Evolutionary conservation across 371 early-diverging fungal genomes (phyloP).

Genomic region (Thermomucor indicae-seudaticae): DNA sequence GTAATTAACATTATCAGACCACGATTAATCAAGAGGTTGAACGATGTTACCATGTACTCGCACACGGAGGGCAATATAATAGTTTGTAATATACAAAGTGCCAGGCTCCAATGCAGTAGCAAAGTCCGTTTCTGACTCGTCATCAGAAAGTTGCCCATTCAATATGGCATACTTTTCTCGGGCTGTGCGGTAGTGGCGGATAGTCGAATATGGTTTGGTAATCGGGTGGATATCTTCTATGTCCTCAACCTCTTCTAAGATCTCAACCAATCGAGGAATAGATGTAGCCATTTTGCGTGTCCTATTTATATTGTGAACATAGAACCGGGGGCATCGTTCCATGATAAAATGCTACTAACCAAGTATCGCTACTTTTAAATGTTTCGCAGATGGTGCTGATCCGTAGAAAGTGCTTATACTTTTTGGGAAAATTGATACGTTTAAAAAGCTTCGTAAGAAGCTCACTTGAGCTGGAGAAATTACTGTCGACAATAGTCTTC

Average conservation of each 20-base stretch:
- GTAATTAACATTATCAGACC: too few species aligned
- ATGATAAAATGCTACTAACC: constrained; percentile 9
- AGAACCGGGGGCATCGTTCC: background rate
- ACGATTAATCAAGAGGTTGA: too few species aligned
- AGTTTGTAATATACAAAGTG: constrained; percentile 14
- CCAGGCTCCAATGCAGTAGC: constrained; percentile 20
- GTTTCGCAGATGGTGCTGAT: constrained; percentile 20
- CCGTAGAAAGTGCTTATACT: constrained; percentile 23
- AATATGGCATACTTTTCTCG: constrained; percentile 16
- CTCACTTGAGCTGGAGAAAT: background rate
- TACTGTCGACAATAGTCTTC: background rate
- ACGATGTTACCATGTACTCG: too few species aligned
- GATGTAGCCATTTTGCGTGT: constrained; percentile 27
- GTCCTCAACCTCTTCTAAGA: constrained; percentile 15
- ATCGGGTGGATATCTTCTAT: constrained; percentile 21
- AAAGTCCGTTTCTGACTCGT: background rate
- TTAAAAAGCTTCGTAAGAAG: constrained; percentile 26
- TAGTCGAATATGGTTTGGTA: constrained; percentile 1
- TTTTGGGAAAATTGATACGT: constrained; percentile 12
- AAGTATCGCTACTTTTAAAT: constrained; percentile 27
- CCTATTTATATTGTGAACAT: constrained; percentile 10
- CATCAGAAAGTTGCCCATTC: constrained; percentile 5
- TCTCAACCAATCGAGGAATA: constrained; percentile 21
- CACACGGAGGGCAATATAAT: constrained; percentile 25
- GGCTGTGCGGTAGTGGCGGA: constrained; percentile 12